Evolutionary conservation across 331 rosid genomes (phyloP), one percentile per base, ranked within the genome.

Genomic region (Erythrophleum ivorense): DNA sequence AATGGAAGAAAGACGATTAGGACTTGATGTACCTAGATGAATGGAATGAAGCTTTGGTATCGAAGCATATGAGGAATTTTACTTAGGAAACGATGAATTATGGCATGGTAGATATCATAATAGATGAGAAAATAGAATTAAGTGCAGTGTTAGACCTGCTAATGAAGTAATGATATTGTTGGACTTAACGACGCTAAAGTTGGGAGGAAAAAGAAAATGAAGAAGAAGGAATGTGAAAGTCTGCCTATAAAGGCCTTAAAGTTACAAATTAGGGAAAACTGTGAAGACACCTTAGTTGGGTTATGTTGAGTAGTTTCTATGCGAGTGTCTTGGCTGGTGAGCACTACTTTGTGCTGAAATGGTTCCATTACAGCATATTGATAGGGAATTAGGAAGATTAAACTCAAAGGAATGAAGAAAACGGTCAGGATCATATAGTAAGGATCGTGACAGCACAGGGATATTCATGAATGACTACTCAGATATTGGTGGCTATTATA

Each of bases 11-110:
- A 9, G 73, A 49, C 9, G 5, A 74, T 15, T 52, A 13, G 78
- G 67, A 14, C n/a, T 63, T 49, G 57, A 59, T 49, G 15, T 24
- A 81, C 11, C 46, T 49, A 65, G 68, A 64, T 59, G 69, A 53
- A 29, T 33, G 24, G 38, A 69, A 72, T 13, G 43, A 36, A 36
- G 78, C 43, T 62, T 72, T 62, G 48, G 16, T 19, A 49, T 24
- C 52, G 57, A 71, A 59, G 31, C 62, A 31, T 34, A 15, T 18
- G 1, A 46, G 53, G 18, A 31, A 29, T 16, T 55, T 43, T 21
- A 2, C 24, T 12, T 50, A 6, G 14, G 38, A 45, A 50, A 24
- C 40, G 40, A 73, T 80, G 16, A 16, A 21, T 14, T 80, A 11
- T 50, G 45, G 29, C 48, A 1, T 60, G 58, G 58, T 12, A 50